Base-by-base conservation (phyloP, 495 filamentous ascomycete species). In the Hyaloscypha variabilis region DNA sequence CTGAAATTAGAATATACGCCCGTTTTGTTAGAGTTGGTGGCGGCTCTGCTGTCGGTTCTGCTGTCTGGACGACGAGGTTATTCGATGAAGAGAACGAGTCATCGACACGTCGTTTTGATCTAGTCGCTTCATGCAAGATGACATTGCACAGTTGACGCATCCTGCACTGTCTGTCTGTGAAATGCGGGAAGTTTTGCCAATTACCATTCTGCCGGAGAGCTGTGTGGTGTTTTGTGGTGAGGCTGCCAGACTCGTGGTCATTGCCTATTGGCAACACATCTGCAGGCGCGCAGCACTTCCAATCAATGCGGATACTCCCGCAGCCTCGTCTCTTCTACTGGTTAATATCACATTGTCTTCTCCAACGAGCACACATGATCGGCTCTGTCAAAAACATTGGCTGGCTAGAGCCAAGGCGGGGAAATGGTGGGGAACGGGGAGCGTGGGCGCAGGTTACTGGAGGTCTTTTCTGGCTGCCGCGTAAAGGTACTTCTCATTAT, bases 81-180 rank as follows among this genome's bases (percentile, higher is more conserved):
- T 54, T 54, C 51, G 23, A 5, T 25, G 25, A 54, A 11, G 5
- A 24, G 19, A 11, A 25, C 51, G 23, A 28, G 51, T 54, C 23
- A 54, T 46, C 17, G 39, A 46, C 39, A 46, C 51, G 51, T 25
- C 51, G 51, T 6, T 25, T 25, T 54, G n/a, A 54, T 54, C 51
- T 10, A 25, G 8, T 1, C 21, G 21, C 51, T 19, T 3, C 8
- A 19, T 25, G 19, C 23, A 13, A 4, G 5, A 54, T 26, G 51
- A 28, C 23, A 25, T 13, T 54, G 23, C 25, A 28, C 21, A 54
- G 8, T 6, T 28, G 25, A 25, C 51, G 26, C n/a, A 25, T 11
- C 26, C 3, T 17, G 23, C 4, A 54, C 25, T 54, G 4, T 0
- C 8, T 17, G 19, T 46, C 0, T 17, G 19, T 14, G 39, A 14